phyloP scores from a whole-genome alignment of 352 stramenopile genomes.

The Sclerospora graminicola region DNA sequence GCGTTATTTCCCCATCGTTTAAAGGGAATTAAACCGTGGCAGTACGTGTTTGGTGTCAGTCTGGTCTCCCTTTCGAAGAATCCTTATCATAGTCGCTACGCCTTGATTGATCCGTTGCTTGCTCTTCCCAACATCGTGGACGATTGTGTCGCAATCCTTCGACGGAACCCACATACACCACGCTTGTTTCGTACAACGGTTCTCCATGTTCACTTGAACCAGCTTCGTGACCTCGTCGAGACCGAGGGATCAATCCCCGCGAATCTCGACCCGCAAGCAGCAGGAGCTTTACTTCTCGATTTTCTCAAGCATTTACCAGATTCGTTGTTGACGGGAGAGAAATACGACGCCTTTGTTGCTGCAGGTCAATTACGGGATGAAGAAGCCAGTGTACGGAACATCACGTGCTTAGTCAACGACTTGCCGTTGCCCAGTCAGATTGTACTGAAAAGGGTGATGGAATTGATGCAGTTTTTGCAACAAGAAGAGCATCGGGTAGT shows the following conservation, averaged over 20 bases:
- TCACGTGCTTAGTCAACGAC: conserved; percentile 72
- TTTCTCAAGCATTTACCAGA: conserved; percentile 74
- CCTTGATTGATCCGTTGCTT: conserved; percentile 62
- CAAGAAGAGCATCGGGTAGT: conserved; percentile 41
- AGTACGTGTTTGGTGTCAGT: conserved; percentile 72
- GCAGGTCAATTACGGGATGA: conserved; percentile 58
- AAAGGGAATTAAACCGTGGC: conserved; percentile 73
- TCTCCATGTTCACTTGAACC: conserved; percentile 51
- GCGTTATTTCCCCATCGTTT: conserved; percentile 59
- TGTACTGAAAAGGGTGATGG: conserved; percentile 59
- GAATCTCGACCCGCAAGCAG: conserved; percentile 53
- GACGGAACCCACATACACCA: conserved; percentile 46
- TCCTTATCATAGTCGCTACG: conserved; percentile 69
- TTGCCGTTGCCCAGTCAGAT: conserved; percentile 58
- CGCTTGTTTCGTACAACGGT: conserved; percentile 76
- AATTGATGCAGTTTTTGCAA: conserved; percentile 57
- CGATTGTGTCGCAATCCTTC: conserved; percentile 66
- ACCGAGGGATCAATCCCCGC: conserved; percentile 44
- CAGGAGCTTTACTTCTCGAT: conserved; percentile 60
- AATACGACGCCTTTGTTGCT: conserved; percentile 74
- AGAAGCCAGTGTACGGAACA: conserved; percentile 66
- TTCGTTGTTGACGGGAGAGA: conserved; percentile 61
- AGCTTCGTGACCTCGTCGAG: conserved; percentile 68
- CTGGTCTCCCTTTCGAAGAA: conserved; percentile 68
- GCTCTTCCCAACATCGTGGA: conserved; percentile 68